Base-by-base conservation (phyloP, 306 rosid genomes). In the Trifolium fragiferum region DNA sequence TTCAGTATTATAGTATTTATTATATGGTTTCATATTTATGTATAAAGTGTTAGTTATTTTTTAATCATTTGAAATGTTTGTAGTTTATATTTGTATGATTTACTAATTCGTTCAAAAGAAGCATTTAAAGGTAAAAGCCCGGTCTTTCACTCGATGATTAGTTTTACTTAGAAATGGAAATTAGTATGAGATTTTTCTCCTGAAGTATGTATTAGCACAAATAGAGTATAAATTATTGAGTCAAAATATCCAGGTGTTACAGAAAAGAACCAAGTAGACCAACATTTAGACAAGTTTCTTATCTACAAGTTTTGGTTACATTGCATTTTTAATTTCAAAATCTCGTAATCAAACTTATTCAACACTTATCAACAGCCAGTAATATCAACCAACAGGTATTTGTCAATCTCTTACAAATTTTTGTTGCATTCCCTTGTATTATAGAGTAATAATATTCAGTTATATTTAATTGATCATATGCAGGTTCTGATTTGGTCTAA, bases 11-110 rank as follows among this genome's bases (percentile, higher is more conserved):
- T 35, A 35, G 18, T 58, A 58, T 12, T 23, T 62, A 35, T 16
- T 64, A 64, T 35, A n/a, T 37, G 27, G 69, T 64, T 64, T 64
- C 25, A 20, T 38, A 64, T 38, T 38, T 64, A 10, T 64, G 12
- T 38, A 37, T 37, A 18, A 8, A 8, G 7, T 55, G 8, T 57
- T 54, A 4, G 1, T 54, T 9, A 8, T 0, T 53, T 19, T 18
- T 19, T 54, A 54, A 54, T 54, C 7, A n/a, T 65, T 6, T 38
- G 15, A 40, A 12, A 67, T 44, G 4, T 23, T 66, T 43, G 12
- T 66, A 27, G 32, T 27, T 40, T 16, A 7, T 7, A 5, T 21
- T 18, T 38, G 40, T 66, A 41, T 7, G 35, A 20, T 16, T 16
- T 35, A n/a, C 14, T 10, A 21, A 55, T 13, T 6, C 20, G 54